These are phyloP conservation scores for Paramecium sonneborni DNA, from an alignment of 73 alveolate species.

Conservation along the genomic window DNA sequence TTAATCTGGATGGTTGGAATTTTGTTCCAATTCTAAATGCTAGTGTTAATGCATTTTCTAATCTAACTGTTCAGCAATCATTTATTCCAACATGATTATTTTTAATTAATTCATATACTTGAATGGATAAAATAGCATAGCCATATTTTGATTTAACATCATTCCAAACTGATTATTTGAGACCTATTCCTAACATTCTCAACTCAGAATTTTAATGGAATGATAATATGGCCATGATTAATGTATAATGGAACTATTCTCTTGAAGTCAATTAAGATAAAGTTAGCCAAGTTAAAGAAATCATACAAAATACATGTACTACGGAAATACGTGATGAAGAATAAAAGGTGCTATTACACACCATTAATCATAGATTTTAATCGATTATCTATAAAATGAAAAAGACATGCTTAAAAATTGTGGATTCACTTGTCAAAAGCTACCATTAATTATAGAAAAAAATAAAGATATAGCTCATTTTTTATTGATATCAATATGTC, in stretches of 20 bases:
- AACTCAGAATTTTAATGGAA: background rate
- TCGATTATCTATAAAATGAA: background rate
- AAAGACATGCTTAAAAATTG: background rate
- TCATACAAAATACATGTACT: background rate
- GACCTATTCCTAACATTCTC: background rate
- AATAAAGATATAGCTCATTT: background rate
- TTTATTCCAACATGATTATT: background rate
- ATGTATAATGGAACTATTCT: background rate
- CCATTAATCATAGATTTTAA: background rate
- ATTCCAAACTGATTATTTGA: background rate
- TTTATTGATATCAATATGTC: background rate
- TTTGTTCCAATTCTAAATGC: constrained; percentile 33
- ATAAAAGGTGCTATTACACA: background rate
- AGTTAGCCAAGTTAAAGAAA: background rate
- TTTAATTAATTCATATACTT: background rate
- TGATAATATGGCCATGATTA: background rate
- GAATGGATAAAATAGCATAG: background rate
- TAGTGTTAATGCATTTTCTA: constrained; percentile 30
- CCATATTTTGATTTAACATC: background rate
- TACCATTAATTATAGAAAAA: background rate
- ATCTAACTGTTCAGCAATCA: constrained; percentile 10
- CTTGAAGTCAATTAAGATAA: background rate
- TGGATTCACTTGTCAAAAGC: background rate
- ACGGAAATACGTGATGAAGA: background rate
- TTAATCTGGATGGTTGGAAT: constrained; percentile 50